Conservation (phyloP, 495 filamentous ascomycete species). For the Penicillium argentinense region DNA sequence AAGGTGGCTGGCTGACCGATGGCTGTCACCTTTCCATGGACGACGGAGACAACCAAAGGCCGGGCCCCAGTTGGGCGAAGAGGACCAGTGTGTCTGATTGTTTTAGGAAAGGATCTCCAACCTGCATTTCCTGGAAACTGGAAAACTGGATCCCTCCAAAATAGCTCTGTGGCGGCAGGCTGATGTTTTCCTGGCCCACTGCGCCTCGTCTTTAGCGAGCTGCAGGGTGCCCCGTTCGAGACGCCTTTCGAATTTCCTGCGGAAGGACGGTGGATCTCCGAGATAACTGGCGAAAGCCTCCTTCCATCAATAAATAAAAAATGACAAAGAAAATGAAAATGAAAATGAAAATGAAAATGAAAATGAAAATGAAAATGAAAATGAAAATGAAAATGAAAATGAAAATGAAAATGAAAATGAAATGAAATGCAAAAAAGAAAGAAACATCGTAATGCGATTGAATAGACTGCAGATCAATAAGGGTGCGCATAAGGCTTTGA, state of each 20-base stretch:
- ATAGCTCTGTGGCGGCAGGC: slow-evolving; percentile 9
- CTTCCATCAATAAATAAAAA: background rate
- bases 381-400: no score
- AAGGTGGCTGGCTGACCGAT: slow-evolving; percentile 20
- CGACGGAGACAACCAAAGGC: no score
- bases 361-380: no score
- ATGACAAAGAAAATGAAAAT: no score
- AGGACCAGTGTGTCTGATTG: background rate
- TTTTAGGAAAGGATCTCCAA: slow-evolving; percentile 19
- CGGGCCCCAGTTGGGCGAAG: no score
- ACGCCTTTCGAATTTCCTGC: no score
- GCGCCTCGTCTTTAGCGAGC: slow-evolving; percentile 14
- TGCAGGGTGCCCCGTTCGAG: slow-evolving; percentile 13
- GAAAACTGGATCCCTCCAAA: slow-evolving; percentile 20
- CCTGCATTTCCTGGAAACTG: slow-evolving; percentile 33
- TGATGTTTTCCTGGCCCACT: slow-evolving; percentile 11
- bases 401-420: no score
- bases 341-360: no score
- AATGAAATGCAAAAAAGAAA: no score
- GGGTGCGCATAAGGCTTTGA: no score
- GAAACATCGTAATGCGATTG: no score
- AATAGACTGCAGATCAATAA: no score
- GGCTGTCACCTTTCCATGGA: slow-evolving; percentile 1
- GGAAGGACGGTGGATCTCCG: slow-evolving; percentile 2
- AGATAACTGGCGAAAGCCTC: background rate